A percentile compares a stretch with the other conserved stretches of the same genome.
Evolutionary conservation across 768 basidiomycete species (phyloP).

Genomic region (Arthromyces matolae): DNA sequence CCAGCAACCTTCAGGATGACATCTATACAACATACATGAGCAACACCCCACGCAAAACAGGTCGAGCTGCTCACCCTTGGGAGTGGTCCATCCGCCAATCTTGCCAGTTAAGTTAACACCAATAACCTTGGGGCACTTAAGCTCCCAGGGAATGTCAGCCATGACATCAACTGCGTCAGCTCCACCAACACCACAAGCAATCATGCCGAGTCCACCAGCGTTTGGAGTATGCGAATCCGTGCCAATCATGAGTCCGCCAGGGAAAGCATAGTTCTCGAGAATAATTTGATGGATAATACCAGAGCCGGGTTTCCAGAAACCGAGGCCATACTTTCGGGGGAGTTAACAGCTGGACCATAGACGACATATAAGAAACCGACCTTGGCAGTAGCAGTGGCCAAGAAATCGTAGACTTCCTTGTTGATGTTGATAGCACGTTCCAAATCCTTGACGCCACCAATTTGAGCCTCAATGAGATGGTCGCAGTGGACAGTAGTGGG

Average conservation of each 20-base stretch:
- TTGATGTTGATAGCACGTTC: conserved; percentile 89
- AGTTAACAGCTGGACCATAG: background rate
- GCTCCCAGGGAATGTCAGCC: conserved; percentile 97
- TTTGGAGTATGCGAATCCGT: conserved; percentile 99
- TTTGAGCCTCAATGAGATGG: conserved; percentile 96
- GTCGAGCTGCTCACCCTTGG: conserved; percentile 64
- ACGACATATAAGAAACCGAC: conserved; percentile 31
- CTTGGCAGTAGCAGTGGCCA: conserved; percentile 95
- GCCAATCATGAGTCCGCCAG: conserved; percentile 98
- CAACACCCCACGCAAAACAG: background rate
- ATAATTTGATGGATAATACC: conserved; percentile 99
- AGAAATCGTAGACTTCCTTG: conserved; percentile 99
- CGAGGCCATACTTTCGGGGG: conserved; percentile 79
- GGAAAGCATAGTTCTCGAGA: conserved; percentile 99
- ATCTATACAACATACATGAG: conserved; percentile 44
- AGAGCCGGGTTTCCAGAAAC: conserved; percentile 99
- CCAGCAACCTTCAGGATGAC: conserved; percentile 99
- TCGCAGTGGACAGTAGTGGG: conserved; percentile 99
- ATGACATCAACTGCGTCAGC: conserved; percentile 99
- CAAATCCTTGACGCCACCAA: conserved; percentile 92
- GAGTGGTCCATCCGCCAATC: conserved; percentile 95
- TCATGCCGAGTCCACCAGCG: conserved; percentile 98
- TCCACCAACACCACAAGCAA: conserved; percentile 99
- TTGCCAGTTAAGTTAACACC: conserved; percentile 96
- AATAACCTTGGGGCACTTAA: conserved; percentile 99